Base-by-base conservation (phyloP, 2,329 filamentous ascomycete species). In the Teratosphaeria zuluensis region DNA sequence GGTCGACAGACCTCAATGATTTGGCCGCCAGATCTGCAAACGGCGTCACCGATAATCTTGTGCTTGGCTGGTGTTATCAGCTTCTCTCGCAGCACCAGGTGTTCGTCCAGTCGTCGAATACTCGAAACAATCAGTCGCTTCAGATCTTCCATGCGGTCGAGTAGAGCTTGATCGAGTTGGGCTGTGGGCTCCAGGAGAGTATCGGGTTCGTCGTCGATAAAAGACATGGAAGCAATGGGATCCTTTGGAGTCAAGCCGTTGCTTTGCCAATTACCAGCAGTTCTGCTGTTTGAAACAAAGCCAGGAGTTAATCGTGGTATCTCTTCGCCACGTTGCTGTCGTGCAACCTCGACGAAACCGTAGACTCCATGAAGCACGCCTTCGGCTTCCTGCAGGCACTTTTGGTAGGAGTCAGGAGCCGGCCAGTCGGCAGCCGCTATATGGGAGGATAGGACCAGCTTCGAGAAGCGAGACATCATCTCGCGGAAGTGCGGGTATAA, bases 381-480 rank as follows among this genome's bases (percentile, higher is more conserved):
- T 62, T 99, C 94, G n/a, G 94, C 94, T 76, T 99, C 94, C 71
- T 95, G 90, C 64, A 97, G 76, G 69, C 94, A 99, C 73, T 99
- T 99, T 57, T 94, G 87, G 61, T 92, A 89, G 0, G 92, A 95
- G 73, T 99, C 94, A 16, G 90, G 86, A 57, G 92, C 91, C 8
- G 92, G 92, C 84, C 91, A 97, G 75, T 99, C 94, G 35, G 92
- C 90, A 5, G 92, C 91, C 46, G 94, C 94, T 71, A 99, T 96
- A 71, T 99, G 94, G 14, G 94, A 97, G 2, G 94, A 99, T 54
- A 99, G 86, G 52, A 99, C 94, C 9, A 99, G 81, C 73, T 99
- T 99, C n/a, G 94, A 97, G 73, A 99, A 99, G 68, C 95, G 92
- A 52, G 94, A 97, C 94, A 99, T 99, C 86, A 97, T 97, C 71